A percentile compares a stretch with the other conserved stretches of the same genome.
These are phyloP conservation scores for Phytophthora hybrid DNA, from an alignment of 352 stramenopile species.

Conservation along the genomic window DNA sequence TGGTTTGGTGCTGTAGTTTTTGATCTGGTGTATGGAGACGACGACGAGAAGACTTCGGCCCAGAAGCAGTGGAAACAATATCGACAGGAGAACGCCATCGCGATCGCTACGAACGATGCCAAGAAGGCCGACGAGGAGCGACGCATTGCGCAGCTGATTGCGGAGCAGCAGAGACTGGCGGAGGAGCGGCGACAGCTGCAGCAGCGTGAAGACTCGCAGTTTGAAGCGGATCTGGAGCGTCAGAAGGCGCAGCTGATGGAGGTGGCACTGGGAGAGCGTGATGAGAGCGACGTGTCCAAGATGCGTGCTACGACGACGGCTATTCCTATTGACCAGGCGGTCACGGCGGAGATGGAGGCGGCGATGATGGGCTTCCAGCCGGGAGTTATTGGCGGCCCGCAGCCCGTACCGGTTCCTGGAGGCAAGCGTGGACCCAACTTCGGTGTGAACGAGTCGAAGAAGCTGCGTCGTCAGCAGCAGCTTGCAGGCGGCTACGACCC, in stretches of 20 bases:
- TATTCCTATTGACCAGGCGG: slow-evolving; percentile 85
- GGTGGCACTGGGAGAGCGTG: slow-evolving; percentile 82
- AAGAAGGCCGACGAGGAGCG: slow-evolving; percentile 90
- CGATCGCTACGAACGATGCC: slow-evolving; percentile 86
- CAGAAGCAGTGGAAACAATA: slow-evolving; percentile 91
- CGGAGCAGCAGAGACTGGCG: slow-evolving; percentile 80
- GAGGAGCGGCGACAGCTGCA: slow-evolving; percentile 83
- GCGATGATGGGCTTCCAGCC: slow-evolving; percentile 91
- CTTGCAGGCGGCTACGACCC: slow-evolving; percentile 83
- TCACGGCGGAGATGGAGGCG: slow-evolving; percentile 90
- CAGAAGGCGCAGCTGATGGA: slow-evolving; percentile 90
- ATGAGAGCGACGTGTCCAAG: slow-evolving; percentile 81
- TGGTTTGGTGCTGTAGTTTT: slow-evolving; percentile 63
- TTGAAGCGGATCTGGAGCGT: slow-evolving; percentile 80
- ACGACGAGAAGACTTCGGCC: slow-evolving; percentile 69
- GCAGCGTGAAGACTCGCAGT: slow-evolving; percentile 82
- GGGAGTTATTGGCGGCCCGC: slow-evolving; percentile 71
- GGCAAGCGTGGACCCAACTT: slow-evolving; percentile 84
- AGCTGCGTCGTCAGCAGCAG: slow-evolving; percentile 82
- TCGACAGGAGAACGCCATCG: slow-evolving; percentile 80
- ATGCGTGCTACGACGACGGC: slow-evolving; percentile 80
- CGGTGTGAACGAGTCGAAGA: slow-evolving; percentile 81
- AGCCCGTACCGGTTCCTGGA: slow-evolving; percentile 79
- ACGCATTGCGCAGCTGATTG: slow-evolving; percentile 85
- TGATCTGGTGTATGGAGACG: slow-evolving; percentile 83